Conservation (phyloP, 805 yeast genomes). For the Saccharomycopsis lassenensis region DNA sequence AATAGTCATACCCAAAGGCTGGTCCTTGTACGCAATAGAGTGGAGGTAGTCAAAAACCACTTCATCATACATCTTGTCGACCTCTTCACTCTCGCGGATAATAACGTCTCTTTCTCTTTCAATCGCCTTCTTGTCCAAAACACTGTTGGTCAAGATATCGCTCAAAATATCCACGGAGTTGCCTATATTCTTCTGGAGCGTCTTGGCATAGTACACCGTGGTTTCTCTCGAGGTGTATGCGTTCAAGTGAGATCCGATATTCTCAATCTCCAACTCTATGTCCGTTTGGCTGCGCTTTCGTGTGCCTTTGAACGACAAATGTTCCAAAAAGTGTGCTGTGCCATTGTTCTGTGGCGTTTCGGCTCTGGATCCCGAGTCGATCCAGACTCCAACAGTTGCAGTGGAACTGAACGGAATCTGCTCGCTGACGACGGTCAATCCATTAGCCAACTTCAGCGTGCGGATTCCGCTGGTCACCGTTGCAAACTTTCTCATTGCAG, state of each 20-base stretch:
- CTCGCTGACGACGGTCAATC: slow-evolving; percentile 91
- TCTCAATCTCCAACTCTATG: slow-evolving; percentile 87
- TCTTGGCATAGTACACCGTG: slow-evolving; percentile 92
- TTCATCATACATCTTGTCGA: slow-evolving; percentile 96
- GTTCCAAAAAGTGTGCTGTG: slow-evolving; percentile 96
- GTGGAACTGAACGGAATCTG: slow-evolving; percentile 76
- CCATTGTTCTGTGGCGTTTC: slow-evolving; percentile 80
- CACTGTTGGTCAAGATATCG: slow-evolving; percentile 82
- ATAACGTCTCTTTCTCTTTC: slow-evolving; percentile 96
- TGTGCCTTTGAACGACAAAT: slow-evolving; percentile 94
- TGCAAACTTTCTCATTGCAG: too few species aligned
- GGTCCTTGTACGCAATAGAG: slow-evolving; percentile 80
- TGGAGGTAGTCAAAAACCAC: slow-evolving; percentile 96
- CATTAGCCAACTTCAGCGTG: slow-evolving; percentile 80
- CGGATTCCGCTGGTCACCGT: too few species aligned
- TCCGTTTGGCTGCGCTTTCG: slow-evolving; percentile 64
- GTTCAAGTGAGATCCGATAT: slow-evolving; percentile 92
- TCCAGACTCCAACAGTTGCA: slow-evolving; percentile 98
- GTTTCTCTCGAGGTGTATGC: slow-evolving; percentile 98
- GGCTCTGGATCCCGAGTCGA: slow-evolving; percentile 97
- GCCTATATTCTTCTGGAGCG: slow-evolving; percentile 70
- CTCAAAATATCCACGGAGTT: slow-evolving; percentile 78
- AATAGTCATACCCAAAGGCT: slow-evolving; percentile 93
- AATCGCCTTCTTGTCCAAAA: slow-evolving; percentile 70
- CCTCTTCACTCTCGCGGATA: slow-evolving; percentile 93